Base-by-base conservation (phyloP, 306 rosid species). In the Macrotyloma uniflorum region DNA sequence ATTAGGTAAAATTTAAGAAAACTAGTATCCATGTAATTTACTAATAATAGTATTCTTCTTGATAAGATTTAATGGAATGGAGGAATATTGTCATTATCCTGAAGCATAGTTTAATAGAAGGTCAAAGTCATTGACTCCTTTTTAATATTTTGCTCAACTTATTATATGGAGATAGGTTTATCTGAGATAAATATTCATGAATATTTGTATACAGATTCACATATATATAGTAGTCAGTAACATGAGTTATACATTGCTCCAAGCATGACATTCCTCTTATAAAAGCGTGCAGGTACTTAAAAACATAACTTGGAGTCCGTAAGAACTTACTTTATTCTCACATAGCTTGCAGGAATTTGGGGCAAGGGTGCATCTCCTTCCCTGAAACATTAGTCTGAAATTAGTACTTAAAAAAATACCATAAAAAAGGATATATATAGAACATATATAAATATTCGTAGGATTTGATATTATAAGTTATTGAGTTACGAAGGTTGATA, bases 321-420 rank as follows among this genome's bases (percentile, higher is more conserved):
- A 57, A 72, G 77, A 62, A 85, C 97, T 89, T 85, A 93, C 99
- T 89, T 91, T 77, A 95, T 85, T 83, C 98, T 89, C 54, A 95
- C 74, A 83, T 86, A 95, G 35, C 78, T 85, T 28, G 98, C 53
- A 23, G 87, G 83, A 85, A 95, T 83, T 79, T 92, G 98, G 0
- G 97, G 94, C 88, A 93, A 79, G 16, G 93, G 86, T 61, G 83
- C 80, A 67, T 85, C 88, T 82, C 89, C 93, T 79, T 87, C 93
- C 93, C 98, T 95, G 86, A 89, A 88, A 36, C 78, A 79, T 78
- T 53, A 70, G 65, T 49, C 58, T 63, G 43, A 75, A 62, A 47
- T 85, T 24, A 89, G 83, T 76, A 20, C 47, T 71, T 24, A 70
- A 24, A 16, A n/a, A 36, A 50, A 7, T 40, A 15, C 4, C 58